A percentile compares a stretch with the other conserved stretches of the same genome.
Evolutionary conservation across 768 basidiomycete genomes (phyloP).

Genomic region (Kwoniella newhampshirensis): DNA sequence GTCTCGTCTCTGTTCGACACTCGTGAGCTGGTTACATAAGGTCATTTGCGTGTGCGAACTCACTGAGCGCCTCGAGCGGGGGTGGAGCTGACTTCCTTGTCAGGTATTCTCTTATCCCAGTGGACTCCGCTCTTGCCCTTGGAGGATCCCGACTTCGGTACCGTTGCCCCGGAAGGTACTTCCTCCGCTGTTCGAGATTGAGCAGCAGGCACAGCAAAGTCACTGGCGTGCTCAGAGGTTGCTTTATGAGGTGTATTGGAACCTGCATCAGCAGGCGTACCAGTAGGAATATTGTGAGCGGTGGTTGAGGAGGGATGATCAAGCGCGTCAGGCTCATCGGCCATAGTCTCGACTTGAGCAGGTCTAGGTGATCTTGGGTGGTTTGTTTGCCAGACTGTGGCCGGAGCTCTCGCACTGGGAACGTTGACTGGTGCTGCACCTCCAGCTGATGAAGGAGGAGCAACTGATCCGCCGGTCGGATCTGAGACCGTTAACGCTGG

Average conservation of each 20-base stretch:
- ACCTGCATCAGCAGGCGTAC: slow-evolving; percentile 3
- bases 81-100: slow-evolving; percentile 23
- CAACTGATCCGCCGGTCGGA: slow-evolving; percentile 5
- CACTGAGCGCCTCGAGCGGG: slow-evolving; percentile 7
- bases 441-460: slow-evolving; percentile 3
- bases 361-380: slow-evolving; percentile 22
- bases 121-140: slow-evolving; percentile 28
- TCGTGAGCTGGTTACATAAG: too few species aligned
- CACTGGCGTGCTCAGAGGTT: too few species aligned
- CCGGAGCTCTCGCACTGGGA: slow-evolving; percentile 4
- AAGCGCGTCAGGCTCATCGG: slow-evolving; percentile 1
- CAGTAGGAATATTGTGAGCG: slow-evolving; percentile 19
- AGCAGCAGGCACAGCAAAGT: not conserved
- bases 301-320: slow-evolving; percentile 4
- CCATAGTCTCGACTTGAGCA: not conserved
- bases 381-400: slow-evolving; percentile 17
- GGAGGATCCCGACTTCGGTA: not conserved
- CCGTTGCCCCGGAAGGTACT: not conserved
- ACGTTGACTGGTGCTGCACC: slow-evolving; percentile 20
- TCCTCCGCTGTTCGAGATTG: slow-evolving; percentile 3
- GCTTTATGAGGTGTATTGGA: not conserved
- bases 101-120: slow-evolving; percentile 27
- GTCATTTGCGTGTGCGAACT: too few species aligned
- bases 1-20: not conserved
- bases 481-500: slow-evolving; percentile 7